phyloP scores from a whole-genome alignment of 2,329 filamentous ascomycete species.

The Corynespora cassiicola region DNA sequence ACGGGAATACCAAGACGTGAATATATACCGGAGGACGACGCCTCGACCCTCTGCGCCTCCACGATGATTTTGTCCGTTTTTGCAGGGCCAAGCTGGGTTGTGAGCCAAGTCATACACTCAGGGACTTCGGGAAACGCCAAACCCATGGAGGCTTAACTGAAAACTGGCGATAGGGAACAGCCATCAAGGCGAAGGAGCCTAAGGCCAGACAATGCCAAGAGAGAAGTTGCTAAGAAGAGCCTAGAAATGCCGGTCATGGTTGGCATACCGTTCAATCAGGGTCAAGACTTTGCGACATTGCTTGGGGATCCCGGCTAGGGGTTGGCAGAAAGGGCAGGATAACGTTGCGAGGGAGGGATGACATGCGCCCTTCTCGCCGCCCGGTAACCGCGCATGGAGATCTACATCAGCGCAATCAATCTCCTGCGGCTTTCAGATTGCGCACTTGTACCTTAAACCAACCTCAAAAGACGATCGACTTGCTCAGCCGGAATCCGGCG shows the following conservation, averaged over 20 bases:
- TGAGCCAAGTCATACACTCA: conserved; percentile 35
- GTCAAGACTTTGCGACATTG: conserved; percentile 30
- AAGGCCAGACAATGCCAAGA: conserved; percentile 20
- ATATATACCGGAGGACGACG: conserved; percentile 8
- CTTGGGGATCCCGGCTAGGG: conserved; percentile 18
- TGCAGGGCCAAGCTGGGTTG: conserved; percentile 25
- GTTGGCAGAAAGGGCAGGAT: conserved; percentile 6
- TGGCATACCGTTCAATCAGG: conserved; percentile 12
- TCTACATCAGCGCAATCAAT: not conserved
- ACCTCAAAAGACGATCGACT: too few relatives aligned
- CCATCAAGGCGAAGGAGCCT: conserved; percentile 11
- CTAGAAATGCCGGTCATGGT: conserved; percentile 11
- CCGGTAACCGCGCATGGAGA: not conserved
- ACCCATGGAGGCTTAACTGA: conserved; percentile 15
- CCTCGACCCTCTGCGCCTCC: conserved; percentile 8
- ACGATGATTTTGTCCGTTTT: conserved; percentile 9
- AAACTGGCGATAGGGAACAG: conserved; percentile 8
- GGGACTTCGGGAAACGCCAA: conserved; percentile 16
- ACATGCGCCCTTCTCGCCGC: too few relatives aligned
- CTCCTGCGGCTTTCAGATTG: not conserved
- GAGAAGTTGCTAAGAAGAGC: conserved; percentile 16
- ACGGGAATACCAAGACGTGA: conserved; percentile 11
- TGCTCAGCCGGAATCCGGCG: too few relatives aligned
- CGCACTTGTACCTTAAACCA: not conserved
- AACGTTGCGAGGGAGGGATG: not conserved